Base-by-base conservation (phyloP, 306 rosid genomes). In the Acacia acuminata region DNA sequence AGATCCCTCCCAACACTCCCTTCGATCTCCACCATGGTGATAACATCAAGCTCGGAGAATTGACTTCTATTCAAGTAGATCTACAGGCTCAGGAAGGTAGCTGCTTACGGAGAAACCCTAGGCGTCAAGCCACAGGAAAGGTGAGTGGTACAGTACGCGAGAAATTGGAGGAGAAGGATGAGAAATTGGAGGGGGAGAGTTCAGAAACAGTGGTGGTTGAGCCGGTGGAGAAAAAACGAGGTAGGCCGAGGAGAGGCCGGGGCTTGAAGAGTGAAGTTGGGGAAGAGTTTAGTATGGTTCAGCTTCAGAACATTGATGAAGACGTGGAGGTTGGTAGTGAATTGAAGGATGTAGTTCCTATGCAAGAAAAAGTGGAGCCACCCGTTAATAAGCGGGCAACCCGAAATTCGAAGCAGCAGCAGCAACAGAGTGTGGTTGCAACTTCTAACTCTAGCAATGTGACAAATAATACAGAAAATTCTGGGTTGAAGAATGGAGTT, bases 11-110 rank as follows among this genome's bases (percentile, higher is more conserved):
- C 0, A 13, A 78, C 44, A 63, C 73, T 3, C 85, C 94, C 7
- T 63, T 88, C 78, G 48, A 69, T 20, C 86, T 95, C 27, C 50
- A 20, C 55, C 78, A 90, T 48, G 93, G 86, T 13, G 90, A 92
- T 73, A 38, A 72, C 64, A 78, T 95, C 83, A 90, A 93, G 79
- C 78, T 93, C 79, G 96, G 98, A 1, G 97, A 95, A 78, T 36
- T 1, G 48, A 93, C 94, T 2, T 88, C 95, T 42, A 84, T 95
- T 43, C 74, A 63, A 22, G 87, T 94, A 25, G 60, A 53, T 68
- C 76, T 93, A 30, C 56, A 44, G 32, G 15, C 66, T 60, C 20
- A 7, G 44, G 75, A 85, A 16, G 89, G 77, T 44, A 72, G 78
- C 61, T 76, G 19, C 10, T 14, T 77, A 25, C 76, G 89, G 75